Evolutionary conservation across 345 rosid species (phyloP), one percentile per base, ranked within the genome.

Genomic region (Isatis tinctoria): DNA sequence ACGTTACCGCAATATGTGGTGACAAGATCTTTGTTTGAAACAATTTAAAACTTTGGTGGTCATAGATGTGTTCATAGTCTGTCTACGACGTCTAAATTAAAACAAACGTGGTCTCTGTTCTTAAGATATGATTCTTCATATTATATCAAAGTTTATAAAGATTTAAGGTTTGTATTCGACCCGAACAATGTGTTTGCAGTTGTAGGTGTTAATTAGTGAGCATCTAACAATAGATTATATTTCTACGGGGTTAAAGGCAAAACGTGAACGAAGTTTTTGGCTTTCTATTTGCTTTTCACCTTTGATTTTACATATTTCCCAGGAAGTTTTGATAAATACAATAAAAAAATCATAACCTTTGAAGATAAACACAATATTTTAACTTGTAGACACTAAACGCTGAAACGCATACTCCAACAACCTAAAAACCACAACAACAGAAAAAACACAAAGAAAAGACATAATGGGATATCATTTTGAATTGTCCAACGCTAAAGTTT

Each of bases 401-500:
- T 51, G 32, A 51, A 51, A 68, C 12, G 5, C 8, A 54, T 40
- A 36, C n/a, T 5, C n/a, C 22, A 54, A 7, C 35, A 17, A 40
- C 18, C 18, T 1, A 12, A 4, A 8, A 8, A 52, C 6, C 6
- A 16, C 24, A 20, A 33, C 17, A 35, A n/a, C n/a, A n/a, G n/a
- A n/a, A 20, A 26, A 26, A 53, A 51, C 32, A 72, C 24, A 22
- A 49, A 58, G 30, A 56, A 56, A 39, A 72, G 30, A 64, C 64
- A 44, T 40, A 64, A 52, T 53, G 63, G 24, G 54, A 13, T 57
- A 28, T 26, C 28, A 65, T 57, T 66, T 37, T 74, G 43, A 54
- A 43, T 64, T 64, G 71, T 44, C 67, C 35, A 58, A 58, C 33
- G 67, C 41, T 45, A 74, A 66, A 66, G 72, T 64, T 57, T 58